Percentiles rank a stretch among this genome's conserved stretches.
phyloP scores from a whole-genome alignment of 2,329 filamentous ascomycete species.

The Aureobasidium lini region DNA sequence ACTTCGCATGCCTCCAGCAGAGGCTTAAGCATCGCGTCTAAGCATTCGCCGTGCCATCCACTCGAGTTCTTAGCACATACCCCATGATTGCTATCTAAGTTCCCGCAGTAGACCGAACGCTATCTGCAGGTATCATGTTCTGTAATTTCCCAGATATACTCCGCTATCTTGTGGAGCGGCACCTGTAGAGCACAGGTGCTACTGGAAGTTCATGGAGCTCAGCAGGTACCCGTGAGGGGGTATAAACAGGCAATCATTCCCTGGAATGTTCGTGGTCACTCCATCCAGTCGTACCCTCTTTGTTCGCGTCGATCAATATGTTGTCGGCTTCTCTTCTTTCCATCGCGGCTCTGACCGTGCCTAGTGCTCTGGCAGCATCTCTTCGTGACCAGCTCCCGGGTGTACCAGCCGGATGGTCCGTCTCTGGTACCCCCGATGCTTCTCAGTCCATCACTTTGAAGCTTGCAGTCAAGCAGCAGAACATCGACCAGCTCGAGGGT shows the following conservation, averaged over 20 bases:
- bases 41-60: not conserved
- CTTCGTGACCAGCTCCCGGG: constrained; percentile 1
- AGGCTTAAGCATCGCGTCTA: not conserved
- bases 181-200: not conserved
- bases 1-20: not conserved
- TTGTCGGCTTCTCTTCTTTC: constrained; percentile 6
- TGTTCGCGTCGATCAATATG: not conserved
- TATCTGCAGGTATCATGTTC: not conserved
- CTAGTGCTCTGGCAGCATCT: constrained; percentile 2
- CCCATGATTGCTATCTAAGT: not conserved
- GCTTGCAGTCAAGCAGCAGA: constrained; percentile 8
- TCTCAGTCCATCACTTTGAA: constrained; percentile 1
- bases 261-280: not conserved
- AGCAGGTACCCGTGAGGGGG: constrained; percentile 1
- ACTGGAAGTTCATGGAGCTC: not conserved
- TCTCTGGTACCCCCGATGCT: not conserved
- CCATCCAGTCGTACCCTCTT: not conserved
- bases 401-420: constrained; percentile 8
- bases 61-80: not conserved
- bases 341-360: constrained; percentile 2
- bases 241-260: not conserved
- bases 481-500: constrained; percentile 5
- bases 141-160: not conserved
- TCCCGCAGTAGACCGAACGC: not conserved
- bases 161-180: not conserved